Evolutionary conservation across 139 green algal genomes (phyloP).

Genomic region (Tetradesmus lagerheimii): DNA sequence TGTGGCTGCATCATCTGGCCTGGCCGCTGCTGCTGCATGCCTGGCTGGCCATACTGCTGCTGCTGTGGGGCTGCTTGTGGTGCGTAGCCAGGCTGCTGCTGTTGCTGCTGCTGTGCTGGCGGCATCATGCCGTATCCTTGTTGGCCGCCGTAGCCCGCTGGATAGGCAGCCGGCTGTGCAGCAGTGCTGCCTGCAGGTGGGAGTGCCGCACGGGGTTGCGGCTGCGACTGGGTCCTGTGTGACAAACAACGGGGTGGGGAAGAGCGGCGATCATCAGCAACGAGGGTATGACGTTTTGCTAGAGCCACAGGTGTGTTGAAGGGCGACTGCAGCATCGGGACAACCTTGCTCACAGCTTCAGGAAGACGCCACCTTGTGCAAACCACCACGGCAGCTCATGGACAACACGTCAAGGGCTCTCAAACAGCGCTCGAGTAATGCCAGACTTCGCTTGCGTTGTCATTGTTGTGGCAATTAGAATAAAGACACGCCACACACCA

Average conservation of each 20-base stretch:
- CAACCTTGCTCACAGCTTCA: too few relatives aligned
- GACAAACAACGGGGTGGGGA: neutral
- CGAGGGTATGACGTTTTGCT: too few relatives aligned
- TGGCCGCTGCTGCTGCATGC: neutral
- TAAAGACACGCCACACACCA: too few relatives aligned
- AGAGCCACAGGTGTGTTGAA: too few relatives aligned
- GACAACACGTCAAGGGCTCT: too few relatives aligned
- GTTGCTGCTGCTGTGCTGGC: conserved; percentile 11
- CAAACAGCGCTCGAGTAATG: too few relatives aligned
- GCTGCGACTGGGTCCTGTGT: conserved; percentile 31
- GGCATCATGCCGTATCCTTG: conserved; percentile 3
- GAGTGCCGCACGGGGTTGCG: neutral
- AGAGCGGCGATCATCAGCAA: neutral
- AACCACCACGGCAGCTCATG: too few relatives aligned
- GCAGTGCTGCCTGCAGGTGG: conserved; percentile 3
- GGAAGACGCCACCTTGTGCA: too few relatives aligned
- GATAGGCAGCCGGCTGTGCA: neutral
- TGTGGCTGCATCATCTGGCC: neutral
- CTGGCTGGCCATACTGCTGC: neutral
- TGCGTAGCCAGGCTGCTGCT: neutral
- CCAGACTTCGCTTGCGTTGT: too few relatives aligned
- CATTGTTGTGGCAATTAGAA: too few relatives aligned
- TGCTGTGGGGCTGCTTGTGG: conserved; percentile 7
- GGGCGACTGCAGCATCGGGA: too few relatives aligned
- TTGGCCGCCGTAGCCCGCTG: conserved; percentile 5